Percentiles rank a stretch among this genome's conserved stretches.
Conservation (phyloP, 2,329 filamentous ascomycete species). For the Thelonectria olida region DNA sequence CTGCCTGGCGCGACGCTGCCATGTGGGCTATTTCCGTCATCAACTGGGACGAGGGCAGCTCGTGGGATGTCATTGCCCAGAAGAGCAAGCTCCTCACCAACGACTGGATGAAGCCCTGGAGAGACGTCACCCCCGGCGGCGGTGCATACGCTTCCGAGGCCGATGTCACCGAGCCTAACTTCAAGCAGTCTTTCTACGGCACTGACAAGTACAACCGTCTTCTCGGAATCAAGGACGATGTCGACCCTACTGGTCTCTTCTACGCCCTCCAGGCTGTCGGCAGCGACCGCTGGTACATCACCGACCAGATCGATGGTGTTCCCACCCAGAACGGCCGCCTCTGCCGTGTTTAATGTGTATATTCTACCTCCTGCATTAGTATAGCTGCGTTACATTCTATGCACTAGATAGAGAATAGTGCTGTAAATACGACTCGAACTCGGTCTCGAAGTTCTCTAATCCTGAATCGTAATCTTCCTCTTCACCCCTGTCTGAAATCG, state of each 20-base stretch:
- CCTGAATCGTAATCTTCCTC: too few species aligned
- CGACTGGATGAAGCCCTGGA: conserved; percentile 40
- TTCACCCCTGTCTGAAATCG: too few species aligned
- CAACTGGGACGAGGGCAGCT: conserved; percentile 39
- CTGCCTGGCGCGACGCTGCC: conserved; percentile 57
- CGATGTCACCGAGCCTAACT: conserved; percentile 34
- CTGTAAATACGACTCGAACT: neutral
- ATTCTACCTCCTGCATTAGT: neutral
- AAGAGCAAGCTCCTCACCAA: conserved; percentile 30
- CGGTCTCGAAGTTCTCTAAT: neutral
- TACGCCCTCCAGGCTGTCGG: conserved; percentile 33
- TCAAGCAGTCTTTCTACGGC: conserved; percentile 35
- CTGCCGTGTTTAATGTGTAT: conserved; percentile 18
- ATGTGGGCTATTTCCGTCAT: conserved; percentile 49
- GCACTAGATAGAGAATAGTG: neutral
- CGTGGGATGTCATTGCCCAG: conserved; percentile 21
- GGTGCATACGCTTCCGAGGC: conserved; percentile 34
- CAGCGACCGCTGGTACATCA: conserved; percentile 34
- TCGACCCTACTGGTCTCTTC: conserved; percentile 33
- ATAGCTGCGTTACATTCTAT: neutral
- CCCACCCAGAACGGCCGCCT: conserved; percentile 37
- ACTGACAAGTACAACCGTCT: conserved; percentile 29
- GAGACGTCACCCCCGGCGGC: conserved; percentile 28
- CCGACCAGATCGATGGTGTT: conserved; percentile 27
- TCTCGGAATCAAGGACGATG: conserved; percentile 28